Evolutionary conservation across 164 flowering plant genomes (phyloP).

Genomic region (Nelumbo lutea): DNA sequence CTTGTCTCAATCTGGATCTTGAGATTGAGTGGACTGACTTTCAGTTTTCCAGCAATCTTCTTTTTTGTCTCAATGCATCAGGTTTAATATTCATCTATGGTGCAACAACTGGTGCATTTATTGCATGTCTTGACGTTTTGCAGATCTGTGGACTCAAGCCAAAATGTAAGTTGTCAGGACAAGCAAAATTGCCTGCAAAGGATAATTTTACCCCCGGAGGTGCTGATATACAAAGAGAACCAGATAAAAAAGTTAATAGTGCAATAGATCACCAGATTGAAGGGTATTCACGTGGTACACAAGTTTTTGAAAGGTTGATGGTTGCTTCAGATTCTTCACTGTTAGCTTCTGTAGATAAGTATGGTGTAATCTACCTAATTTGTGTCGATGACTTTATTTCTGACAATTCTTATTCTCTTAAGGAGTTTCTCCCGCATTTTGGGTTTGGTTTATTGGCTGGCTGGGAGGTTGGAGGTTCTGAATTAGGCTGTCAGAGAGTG

Average conservation of each 20-base stretch:
- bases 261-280: slow-evolving; percentile 5
- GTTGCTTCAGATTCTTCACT: slow-evolving; percentile 56
- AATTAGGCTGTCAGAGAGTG: slow-evolving; percentile 49
- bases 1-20: slow-evolving; percentile 19
- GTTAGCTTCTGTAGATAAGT: slow-evolving; percentile 67
- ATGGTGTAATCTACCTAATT: slow-evolving; percentile 62
- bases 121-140: slow-evolving; percentile 46
- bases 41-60: slow-evolving; percentile 55
- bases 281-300: slow-evolving; percentile 18
- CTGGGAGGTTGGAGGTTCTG: slow-evolving; percentile 76
- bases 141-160: slow-evolving; percentile 35
- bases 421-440: slow-evolving; percentile 36
- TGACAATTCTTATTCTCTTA: slow-evolving; percentile 21
- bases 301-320: slow-evolving; percentile 55
- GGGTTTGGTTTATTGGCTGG: slow-evolving; percentile 47
- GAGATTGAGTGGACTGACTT: slow-evolving; percentile 72
- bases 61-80: slow-evolving; percentile 59
- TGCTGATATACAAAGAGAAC: slow-evolving; percentile 14
- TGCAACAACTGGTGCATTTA: slow-evolving; percentile 55
- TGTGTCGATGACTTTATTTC: slow-evolving; percentile 36
- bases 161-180: slow-evolving; percentile 13
- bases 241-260: slow-evolving; percentile 13
- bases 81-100: slow-evolving; percentile 54
- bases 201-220: slow-evolving; percentile 10
- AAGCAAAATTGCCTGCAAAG: slow-evolving; percentile 14